Conservation (phyloP, 371 early-diverging fungal species). For the Mortierella polycephala region DNA sequence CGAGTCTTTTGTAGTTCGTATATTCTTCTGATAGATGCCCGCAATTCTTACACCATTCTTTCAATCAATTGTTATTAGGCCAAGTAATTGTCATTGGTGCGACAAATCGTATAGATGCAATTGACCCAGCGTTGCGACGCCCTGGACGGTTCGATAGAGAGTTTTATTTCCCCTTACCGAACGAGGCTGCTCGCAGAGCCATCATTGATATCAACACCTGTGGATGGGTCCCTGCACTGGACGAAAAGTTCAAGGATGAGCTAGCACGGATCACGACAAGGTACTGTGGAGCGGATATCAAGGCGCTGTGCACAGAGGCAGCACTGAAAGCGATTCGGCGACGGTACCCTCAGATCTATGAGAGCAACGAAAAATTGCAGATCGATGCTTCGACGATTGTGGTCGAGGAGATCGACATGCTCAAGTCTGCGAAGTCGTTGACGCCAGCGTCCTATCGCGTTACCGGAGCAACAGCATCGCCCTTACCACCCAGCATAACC, state of each 20-base stretch:
- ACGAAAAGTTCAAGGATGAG: conserved; percentile 45
- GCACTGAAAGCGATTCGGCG: conserved; percentile 76
- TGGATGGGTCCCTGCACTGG: conserved; percentile 55
- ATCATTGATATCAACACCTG: conserved; percentile 58
- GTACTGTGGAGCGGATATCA: conserved; percentile 70
- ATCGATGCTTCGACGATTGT: conserved; percentile 57
- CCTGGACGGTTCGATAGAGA: conserved; percentile 80
- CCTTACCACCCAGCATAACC: conserved; percentile 53
- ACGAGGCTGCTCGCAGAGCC: conserved; percentile 55
- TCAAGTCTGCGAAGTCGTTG: conserved; percentile 58
- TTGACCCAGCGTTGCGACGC: conserved; percentile 76
- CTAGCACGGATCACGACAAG: conserved; percentile 59
- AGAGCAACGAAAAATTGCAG: conserved; percentile 59
- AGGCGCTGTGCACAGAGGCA: conserved; percentile 82
- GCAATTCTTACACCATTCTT: neutral
- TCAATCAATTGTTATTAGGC: conserved; percentile 15
- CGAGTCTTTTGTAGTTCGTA: too few relatives aligned
- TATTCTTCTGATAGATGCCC: too few relatives aligned
- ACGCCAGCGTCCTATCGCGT: conserved; percentile 62
- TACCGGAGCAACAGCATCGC: conserved; percentile 55
- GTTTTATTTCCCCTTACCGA: conserved; percentile 69
- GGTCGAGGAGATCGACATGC: conserved; percentile 64
- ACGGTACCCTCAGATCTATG: conserved; percentile 71
- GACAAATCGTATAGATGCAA: conserved; percentile 65
- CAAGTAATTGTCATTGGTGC: conserved; percentile 80